A percentile compares a stretch with the other conserved stretches of the same genome.
These are phyloP conservation scores for Apiospora kogelbergensis DNA, from an alignment of 2,329 filamentous ascomycete species.

Conservation along the genomic window DNA sequence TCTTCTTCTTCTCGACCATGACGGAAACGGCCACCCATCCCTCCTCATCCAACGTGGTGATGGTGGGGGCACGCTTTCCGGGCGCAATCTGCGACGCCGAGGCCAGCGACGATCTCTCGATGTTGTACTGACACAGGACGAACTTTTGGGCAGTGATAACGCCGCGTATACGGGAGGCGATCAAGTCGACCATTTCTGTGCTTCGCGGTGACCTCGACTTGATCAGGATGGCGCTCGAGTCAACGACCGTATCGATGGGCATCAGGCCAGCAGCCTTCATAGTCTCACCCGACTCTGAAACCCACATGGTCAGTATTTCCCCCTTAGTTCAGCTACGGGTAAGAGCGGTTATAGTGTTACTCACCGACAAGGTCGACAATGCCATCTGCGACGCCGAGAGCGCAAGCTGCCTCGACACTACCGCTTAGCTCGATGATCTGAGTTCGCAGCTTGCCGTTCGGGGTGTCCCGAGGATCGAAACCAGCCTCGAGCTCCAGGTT, in stretches of 20 bases:
- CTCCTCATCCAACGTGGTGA: conserved; percentile 84
- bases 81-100: conserved; percentile 78
- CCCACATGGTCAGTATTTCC: neutral
- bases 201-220: conserved; percentile 84
- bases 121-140: conserved; percentile 95
- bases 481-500: conserved; percentile 64
- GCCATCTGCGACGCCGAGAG: conserved; percentile 90
- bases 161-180: conserved; percentile 82
- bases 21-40: conserved; percentile 92
- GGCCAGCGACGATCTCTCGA: conserved; percentile 68
- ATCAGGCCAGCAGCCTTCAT: conserved; percentile 95
- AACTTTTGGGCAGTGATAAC: conserved; percentile 95
- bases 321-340: neutral
- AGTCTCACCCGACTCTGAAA: conserved; percentile 88
- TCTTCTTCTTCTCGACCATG: conserved; percentile 88
- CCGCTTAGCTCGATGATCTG: conserved; percentile 94
- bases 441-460: conserved; percentile 64
- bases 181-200: conserved; percentile 76
- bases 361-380: conserved; percentile 95
- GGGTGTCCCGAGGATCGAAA: conserved; percentile 30
- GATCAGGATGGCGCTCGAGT: conserved; percentile 86
- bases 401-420: conserved; percentile 95
- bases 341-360: conserved; percentile 33
- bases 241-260: conserved; percentile 90
- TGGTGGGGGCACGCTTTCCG: conserved; percentile 88